These are phyloP conservation scores for Elsinoe ampelina DNA, from an alignment of 2,329 filamentous ascomycete genomes.

Conservation along the genomic window DNA sequence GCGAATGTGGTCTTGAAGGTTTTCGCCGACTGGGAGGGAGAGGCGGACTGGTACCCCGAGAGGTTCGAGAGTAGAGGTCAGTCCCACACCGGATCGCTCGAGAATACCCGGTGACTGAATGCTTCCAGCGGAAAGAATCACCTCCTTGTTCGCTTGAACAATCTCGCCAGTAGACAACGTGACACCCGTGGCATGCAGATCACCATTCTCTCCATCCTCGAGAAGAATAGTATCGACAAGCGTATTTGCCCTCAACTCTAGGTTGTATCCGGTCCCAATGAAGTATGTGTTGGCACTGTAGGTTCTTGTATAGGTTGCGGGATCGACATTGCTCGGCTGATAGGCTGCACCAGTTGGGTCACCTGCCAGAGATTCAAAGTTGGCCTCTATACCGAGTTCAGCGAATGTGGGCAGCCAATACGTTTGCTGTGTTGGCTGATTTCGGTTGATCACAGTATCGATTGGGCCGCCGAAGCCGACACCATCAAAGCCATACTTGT, in stretches of 20 bases:
- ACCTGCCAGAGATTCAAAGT: slow-evolving; percentile 41
- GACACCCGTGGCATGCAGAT: slow-evolving; percentile 25
- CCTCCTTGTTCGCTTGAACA: slow-evolving; percentile 33
- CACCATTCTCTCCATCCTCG: not conserved
- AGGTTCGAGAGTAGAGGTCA: slow-evolving; percentile 27
- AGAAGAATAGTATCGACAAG: slow-evolving; percentile 34
- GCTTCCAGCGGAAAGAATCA: slow-evolving; percentile 50
- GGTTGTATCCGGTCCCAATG: slow-evolving; percentile 34
- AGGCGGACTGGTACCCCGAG: slow-evolving; percentile 33
- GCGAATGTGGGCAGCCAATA: slow-evolving; percentile 40
- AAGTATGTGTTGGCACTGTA: slow-evolving; percentile 38
- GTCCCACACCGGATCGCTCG: slow-evolving; percentile 51
- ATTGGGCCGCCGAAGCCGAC: slow-evolving; percentile 27
- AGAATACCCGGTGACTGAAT: slow-evolving; percentile 47
- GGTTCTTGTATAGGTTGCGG: slow-evolving; percentile 39
- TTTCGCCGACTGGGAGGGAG: slow-evolving; percentile 37
- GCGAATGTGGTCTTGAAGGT: slow-evolving; percentile 38
- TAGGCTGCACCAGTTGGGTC: slow-evolving; percentile 43
- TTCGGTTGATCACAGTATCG: slow-evolving; percentile 33
- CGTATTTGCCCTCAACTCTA: slow-evolving; percentile 32
- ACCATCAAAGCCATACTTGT: slow-evolving; percentile 22
- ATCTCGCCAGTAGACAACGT: slow-evolving; percentile 23
- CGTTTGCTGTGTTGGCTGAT: slow-evolving; percentile 35
- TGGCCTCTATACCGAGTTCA: slow-evolving; percentile 34
- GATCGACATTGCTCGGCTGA: slow-evolving; percentile 42